Base-by-base conservation (phyloP, 1,284 basidiomycete species). In the Heterobasidion occidentale region DNA sequence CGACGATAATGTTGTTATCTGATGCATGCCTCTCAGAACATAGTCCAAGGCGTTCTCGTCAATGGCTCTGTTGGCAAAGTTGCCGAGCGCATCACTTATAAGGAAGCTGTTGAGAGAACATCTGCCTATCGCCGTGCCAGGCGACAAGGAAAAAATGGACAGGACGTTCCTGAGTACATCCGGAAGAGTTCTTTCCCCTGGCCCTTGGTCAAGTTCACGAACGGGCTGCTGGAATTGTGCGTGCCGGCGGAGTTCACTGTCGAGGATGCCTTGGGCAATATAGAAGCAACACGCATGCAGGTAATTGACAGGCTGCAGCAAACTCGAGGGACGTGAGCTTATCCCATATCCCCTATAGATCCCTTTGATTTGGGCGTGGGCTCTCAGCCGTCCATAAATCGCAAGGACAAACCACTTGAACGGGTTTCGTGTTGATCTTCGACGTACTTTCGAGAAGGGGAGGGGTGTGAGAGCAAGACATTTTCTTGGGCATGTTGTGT, bases 41-140 rank as follows among this genome's bases (percentile, higher is more conserved):
- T 79, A 52, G 76, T 65, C 69, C 67, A 83, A 78, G 58, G 76
- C 61, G 38, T 74, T 20, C 77, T 98, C 2, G 94, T 97, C 52
- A 98, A 98, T 66, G 94, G 94, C 0, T 91, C 88, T 27, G 84
- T 95, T 67, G 94, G 94, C 34, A 81, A 78, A 51, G 82, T 98
- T 15, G 67, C 86, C n/a, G 80, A 77, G 0, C 96, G 96, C 65
- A 60, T 56, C 61, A 70, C 64, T 5, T 45, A 53, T 38, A 33
- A 35, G 5, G 57, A 56, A 14, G 56, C 55, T 15, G 38, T 34
- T 19, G 14, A 14, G n/a, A 46, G 36, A 12, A 12, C 42, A 52
- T n/a, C 33, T 48, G 46, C 35, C 36, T 51, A 35, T 44, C 8
- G 53, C 34, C 3, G 36, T 49, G 36, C 53, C 45, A 27, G 46